A percentile compares a stretch with the other conserved stretches of the same genome.
Evolutionary conservation across 176 grass and related monocot species (phyloP).

Genomic region (Cymbopogon citratus): DNA sequence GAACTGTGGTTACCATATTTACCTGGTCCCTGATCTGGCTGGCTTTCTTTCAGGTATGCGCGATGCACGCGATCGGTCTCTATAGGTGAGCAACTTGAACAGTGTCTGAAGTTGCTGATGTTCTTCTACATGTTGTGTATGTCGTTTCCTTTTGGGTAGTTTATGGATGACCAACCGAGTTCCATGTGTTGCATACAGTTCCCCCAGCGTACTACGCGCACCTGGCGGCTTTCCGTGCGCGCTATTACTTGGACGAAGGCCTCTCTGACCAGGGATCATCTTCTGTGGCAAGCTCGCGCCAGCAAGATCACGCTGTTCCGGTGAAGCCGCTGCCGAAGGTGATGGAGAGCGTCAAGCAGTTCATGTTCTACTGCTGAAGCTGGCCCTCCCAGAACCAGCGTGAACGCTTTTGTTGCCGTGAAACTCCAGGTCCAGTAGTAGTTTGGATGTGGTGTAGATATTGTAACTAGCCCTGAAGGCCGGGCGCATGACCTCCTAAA

Average conservation of each 20-base stretch:
- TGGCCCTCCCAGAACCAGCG: no score
- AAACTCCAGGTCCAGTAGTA: not conserved
- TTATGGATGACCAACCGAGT: not conserved
- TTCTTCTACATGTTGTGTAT: not conserved
- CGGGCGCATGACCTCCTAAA: not conserved
- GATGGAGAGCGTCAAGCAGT: no score
- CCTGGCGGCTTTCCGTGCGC: conserved; percentile 61
- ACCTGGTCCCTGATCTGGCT: not conserved
- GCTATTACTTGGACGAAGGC: conserved; percentile 41
- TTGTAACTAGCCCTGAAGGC: not conserved
- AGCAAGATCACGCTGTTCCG: no score
- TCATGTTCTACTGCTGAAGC: no score
- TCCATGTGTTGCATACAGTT: conserved; percentile 21
- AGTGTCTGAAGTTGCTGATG: not conserved
- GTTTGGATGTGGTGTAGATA: not conserved
- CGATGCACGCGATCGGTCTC: conserved; percentile 73
- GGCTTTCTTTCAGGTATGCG: conserved; percentile 41
- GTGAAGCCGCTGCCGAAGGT: no score
- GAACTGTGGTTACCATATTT: no score
- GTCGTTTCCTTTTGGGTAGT: not conserved
- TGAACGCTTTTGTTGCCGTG: not conserved
- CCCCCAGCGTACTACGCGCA: conserved; percentile 85
- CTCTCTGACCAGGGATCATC: no score
- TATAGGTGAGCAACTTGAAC: conserved; percentile 31
- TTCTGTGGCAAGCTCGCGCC: no score